These are phyloP conservation scores for Venturia asperata DNA, from an alignment of 2,329 filamentous ascomycete species.

Conservation along the genomic window DNA sequence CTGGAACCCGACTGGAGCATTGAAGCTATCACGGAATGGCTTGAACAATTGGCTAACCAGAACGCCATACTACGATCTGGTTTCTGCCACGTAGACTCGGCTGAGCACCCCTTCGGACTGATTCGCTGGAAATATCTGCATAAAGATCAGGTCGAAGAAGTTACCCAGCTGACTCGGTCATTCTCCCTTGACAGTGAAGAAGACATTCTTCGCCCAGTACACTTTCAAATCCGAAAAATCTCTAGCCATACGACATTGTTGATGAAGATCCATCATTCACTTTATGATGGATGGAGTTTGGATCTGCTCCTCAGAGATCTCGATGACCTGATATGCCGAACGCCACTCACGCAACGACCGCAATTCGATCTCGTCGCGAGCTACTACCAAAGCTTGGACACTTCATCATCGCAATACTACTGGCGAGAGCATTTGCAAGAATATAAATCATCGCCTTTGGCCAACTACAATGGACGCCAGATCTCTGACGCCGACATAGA, in stretches of 20 bases:
- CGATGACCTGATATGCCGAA: slow-evolving; percentile 26
- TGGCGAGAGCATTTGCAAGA: slow-evolving; percentile 20
- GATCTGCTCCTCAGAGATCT: slow-evolving; percentile 67
- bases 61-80: slow-evolving; percentile 70
- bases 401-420: slow-evolving; percentile 15
- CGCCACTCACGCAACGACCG: not conserved
- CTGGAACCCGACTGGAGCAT: slow-evolving; percentile 36
- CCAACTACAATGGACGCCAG: slow-evolving; percentile 19
- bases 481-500: not conserved
- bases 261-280: slow-evolving; percentile 67
- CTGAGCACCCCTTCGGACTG: slow-evolving; percentile 49
- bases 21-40: slow-evolving; percentile 36
- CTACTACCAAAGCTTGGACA: slow-evolving; percentile 13
- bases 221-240: slow-evolving; percentile 46
- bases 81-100: slow-evolving; percentile 50
- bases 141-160: slow-evolving; percentile 39
- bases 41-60: slow-evolving; percentile 25
- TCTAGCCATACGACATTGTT: slow-evolving; percentile 31
- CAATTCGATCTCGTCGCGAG: slow-evolving; percentile 11
- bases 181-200: slow-evolving; percentile 32
- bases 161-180: slow-evolving; percentile 35
- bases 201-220: slow-evolving; percentile 52
- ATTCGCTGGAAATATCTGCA: slow-evolving; percentile 54
- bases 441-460: slow-evolving; percentile 14
- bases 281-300: slow-evolving; percentile 93